These are phyloP conservation scores for Beauveria scarabaeidicola DNA, from an alignment of 2,329 filamentous ascomycete genomes.

Conservation along the genomic window DNA sequence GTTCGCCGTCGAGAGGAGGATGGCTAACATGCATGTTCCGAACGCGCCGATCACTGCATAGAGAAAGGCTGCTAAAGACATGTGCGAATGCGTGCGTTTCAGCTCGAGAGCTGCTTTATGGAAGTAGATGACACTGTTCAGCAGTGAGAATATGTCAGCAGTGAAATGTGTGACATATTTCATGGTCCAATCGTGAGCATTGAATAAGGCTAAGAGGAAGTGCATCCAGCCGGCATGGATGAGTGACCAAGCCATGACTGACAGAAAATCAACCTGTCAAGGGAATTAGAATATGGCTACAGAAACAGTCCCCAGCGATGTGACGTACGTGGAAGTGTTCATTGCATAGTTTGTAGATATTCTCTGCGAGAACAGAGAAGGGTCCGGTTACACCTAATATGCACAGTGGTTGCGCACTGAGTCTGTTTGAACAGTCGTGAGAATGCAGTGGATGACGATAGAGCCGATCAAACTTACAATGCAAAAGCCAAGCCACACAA, in stretches of 20 bases:
- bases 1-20: slow-evolving; percentile 52
- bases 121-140: slow-evolving; percentile 62
- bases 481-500: slow-evolving; percentile 56
- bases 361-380: slow-evolving; percentile 59
- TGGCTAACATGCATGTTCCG: slow-evolving; percentile 54
- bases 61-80: slow-evolving; percentile 54
- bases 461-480: slow-evolving; percentile 31
- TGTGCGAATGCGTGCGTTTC: slow-evolving; percentile 45
- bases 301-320: not conserved
- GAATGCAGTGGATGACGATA: not conserved
- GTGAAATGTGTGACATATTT: slow-evolving; percentile 59
- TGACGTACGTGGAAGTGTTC: slow-evolving; percentile 42
- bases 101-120: slow-evolving; percentile 59
- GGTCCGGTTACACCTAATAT: slow-evolving; percentile 59
- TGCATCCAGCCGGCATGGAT: slow-evolving; percentile 61
- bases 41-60: slow-evolving; percentile 56
- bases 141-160: slow-evolving; percentile 57
- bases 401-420: slow-evolving; percentile 54
- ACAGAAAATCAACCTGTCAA: slow-evolving; percentile 49
- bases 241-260: slow-evolving; percentile 59
- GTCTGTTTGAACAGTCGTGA: slow-evolving; percentile 19
- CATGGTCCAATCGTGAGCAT: slow-evolving; percentile 64
- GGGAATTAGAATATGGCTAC: not conserved
- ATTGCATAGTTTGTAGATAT: slow-evolving; percentile 51
- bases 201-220: slow-evolving; percentile 54